phyloP scores from a whole-genome alignment of 1,139 yeast species.

The Arxiozyma bovina region DNA sequence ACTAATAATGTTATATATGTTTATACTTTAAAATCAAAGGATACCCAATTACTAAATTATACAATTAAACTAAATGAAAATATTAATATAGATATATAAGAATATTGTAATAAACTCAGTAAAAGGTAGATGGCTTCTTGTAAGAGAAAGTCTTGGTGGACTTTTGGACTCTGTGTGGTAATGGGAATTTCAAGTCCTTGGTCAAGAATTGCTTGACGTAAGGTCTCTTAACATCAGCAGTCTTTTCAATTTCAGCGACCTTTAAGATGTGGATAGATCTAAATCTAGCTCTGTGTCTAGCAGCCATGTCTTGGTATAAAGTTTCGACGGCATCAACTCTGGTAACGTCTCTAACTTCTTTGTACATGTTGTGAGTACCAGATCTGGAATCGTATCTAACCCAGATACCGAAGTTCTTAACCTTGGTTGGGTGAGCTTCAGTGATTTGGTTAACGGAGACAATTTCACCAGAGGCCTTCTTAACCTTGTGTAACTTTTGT shows the following conservation, averaged over 20 bases:
- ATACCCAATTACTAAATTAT: slow-evolving; percentile 13
- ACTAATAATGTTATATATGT: not conserved
- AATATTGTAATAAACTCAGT: slow-evolving; percentile 39
- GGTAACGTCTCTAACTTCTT: slow-evolving; percentile 99
- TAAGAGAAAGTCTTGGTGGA: slow-evolving; percentile 79
- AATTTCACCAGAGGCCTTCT: slow-evolving; percentile 99
- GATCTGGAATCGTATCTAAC: slow-evolving; percentile 99
- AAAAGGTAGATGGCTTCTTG: slow-evolving; percentile 95
- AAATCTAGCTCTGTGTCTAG: slow-evolving; percentile 99
- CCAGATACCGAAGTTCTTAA: slow-evolving; percentile 99
- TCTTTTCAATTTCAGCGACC: slow-evolving; percentile 97
- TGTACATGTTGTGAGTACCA: slow-evolving; percentile 99
- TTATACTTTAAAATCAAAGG: not conserved
- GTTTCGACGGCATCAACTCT: slow-evolving; percentile 99
- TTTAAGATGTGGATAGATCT: slow-evolving; percentile 97
- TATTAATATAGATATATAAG: slow-evolving; percentile 2
- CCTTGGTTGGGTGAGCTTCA: slow-evolving; percentile 98
- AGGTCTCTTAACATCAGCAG: slow-evolving; percentile 98
- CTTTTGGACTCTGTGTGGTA: slow-evolving; percentile 98
- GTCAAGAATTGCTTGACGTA: slow-evolving; percentile 95
- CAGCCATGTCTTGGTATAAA: slow-evolving; percentile 99
- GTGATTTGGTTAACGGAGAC: slow-evolving; percentile 85
- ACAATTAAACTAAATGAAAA: slow-evolving; percentile 10
- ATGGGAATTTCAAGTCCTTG: slow-evolving; percentile 98
- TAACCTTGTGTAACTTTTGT: slow-evolving; percentile 98